Conservation (phyloP, 1,284 basidiomycete species). For the Termitomyces sp. region DNA sequence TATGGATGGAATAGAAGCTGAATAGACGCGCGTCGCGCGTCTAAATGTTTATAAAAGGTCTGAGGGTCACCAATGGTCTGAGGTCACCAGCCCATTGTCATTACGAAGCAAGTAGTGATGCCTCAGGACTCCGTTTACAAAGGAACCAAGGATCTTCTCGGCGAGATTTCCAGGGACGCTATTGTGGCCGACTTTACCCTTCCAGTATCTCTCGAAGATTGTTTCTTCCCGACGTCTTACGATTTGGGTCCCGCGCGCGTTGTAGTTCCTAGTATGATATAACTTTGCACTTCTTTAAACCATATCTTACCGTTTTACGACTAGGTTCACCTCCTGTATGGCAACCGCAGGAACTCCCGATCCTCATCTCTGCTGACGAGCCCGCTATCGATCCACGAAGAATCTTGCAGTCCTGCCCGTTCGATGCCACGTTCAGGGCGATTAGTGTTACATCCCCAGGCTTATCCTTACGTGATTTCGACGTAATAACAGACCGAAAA, state of each 20-base stretch:
- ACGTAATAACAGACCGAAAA: slow-evolving; percentile 17
- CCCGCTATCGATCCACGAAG: slow-evolving; percentile 12
- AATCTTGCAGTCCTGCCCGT: slow-evolving; percentile 11
- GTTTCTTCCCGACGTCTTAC: slow-evolving; percentile 12
- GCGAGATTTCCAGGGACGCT: not conserved
- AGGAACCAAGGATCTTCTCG: slow-evolving; percentile 7
- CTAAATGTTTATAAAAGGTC: not conserved
- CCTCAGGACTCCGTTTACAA: slow-evolving; percentile 12
- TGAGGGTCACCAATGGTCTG: too few relatives aligned
- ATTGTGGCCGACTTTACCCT: slow-evolving; percentile 4
- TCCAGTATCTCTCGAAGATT: slow-evolving; percentile 10
- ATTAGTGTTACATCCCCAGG: slow-evolving; percentile 10
- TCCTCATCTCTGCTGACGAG: slow-evolving; percentile 9
- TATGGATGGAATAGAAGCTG: not conserved
- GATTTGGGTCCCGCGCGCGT: slow-evolving; percentile 12
- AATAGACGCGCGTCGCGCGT: not conserved
- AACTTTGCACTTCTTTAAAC: not conserved
- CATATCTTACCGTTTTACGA: not conserved
- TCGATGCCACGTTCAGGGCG: slow-evolving; percentile 15
- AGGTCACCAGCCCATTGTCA: not conserved
- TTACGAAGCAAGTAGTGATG: not conserved
- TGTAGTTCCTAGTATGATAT: slow-evolving; percentile 11
- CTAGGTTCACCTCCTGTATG: slow-evolving; percentile 15
- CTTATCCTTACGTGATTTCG: slow-evolving; percentile 10
- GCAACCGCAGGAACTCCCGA: slow-evolving; percentile 15